phyloP scores from a whole-genome alignment of 305 asterid species.

The Fraxinus baroniana region DNA sequence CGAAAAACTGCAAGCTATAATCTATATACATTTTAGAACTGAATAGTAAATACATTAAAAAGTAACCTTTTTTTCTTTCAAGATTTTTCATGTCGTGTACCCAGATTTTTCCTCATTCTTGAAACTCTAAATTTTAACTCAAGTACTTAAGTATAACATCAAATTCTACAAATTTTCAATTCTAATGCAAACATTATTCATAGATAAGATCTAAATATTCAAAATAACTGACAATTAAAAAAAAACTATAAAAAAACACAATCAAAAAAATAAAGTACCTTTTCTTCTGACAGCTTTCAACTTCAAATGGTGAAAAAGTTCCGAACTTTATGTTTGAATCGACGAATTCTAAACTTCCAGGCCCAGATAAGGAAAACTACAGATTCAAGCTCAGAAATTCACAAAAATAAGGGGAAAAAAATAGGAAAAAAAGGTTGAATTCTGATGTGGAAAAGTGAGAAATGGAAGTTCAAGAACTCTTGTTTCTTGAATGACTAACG shows the following conservation, averaged over 20 bases:
- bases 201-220: background rate
- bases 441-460: background rate
- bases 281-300: background rate
- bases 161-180: background rate
- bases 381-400: background rate
- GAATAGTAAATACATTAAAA: background rate
- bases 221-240: background rate
- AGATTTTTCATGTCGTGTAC: background rate
- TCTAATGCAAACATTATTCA: background rate
- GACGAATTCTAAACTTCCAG: background rate
- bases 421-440: background rate
- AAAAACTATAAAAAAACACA: background rate
- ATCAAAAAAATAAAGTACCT: background rate
- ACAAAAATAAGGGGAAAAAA: background rate
- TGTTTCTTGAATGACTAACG: background rate
- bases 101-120: background rate
- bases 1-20: background rate
- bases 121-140: background rate
- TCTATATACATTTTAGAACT: background rate
- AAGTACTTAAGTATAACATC: background rate
- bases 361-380: background rate
- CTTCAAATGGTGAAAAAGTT: background rate
- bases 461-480: background rate
- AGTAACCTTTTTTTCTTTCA: background rate
- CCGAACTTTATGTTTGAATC: background rate